These are phyloP conservation scores for Collybiopsis confluens DNA, from an alignment of 768 basidiomycete genomes.

Conservation along the genomic window DNA sequence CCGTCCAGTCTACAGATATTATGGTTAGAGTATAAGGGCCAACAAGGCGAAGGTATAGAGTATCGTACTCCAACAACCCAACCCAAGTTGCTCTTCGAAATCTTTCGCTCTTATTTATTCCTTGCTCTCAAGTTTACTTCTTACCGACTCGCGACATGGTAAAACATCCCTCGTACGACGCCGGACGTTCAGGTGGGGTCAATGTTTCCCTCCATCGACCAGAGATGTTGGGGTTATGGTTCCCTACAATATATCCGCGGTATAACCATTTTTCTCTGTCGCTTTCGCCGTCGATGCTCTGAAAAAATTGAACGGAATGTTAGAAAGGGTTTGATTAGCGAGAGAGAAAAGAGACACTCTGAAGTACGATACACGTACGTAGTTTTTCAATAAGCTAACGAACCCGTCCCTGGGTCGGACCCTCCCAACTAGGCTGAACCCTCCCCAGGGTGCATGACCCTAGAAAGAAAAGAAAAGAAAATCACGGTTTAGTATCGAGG, in stretches of 20 bases:
- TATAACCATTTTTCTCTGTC: constrained; percentile 85
- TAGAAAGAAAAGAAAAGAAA: too few species aligned
- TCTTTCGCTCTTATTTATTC: too few species aligned
- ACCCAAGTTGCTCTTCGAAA: too few species aligned
- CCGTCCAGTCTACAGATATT: too few species aligned
- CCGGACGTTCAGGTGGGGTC: constrained; percentile 53
- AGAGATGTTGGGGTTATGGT: constrained; percentile 64
- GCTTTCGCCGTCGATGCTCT: constrained; percentile 41
- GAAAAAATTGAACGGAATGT: not conserved
- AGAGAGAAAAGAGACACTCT: constrained; percentile 7
- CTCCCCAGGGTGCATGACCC: constrained; percentile 92
- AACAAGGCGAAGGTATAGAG: too few species aligned
- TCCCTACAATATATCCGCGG: constrained; percentile 76
- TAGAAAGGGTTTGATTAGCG: too few species aligned
- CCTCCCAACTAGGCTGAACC: constrained; percentile 77
- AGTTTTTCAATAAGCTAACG: constrained; percentile 77
- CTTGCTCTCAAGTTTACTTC: too few species aligned
- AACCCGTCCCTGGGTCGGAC: constrained; percentile 81
- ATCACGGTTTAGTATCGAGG: too few species aligned
- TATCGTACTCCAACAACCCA: too few species aligned
- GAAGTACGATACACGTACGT: constrained; percentile 56
- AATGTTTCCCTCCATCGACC: constrained; percentile 88
- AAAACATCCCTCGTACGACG: constrained; percentile 81
- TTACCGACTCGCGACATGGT: too few species aligned
- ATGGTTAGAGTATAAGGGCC: too few species aligned